Base-by-base conservation (phyloP, 306 rosid genomes). In the Sphenostylis stenocarpa region DNA sequence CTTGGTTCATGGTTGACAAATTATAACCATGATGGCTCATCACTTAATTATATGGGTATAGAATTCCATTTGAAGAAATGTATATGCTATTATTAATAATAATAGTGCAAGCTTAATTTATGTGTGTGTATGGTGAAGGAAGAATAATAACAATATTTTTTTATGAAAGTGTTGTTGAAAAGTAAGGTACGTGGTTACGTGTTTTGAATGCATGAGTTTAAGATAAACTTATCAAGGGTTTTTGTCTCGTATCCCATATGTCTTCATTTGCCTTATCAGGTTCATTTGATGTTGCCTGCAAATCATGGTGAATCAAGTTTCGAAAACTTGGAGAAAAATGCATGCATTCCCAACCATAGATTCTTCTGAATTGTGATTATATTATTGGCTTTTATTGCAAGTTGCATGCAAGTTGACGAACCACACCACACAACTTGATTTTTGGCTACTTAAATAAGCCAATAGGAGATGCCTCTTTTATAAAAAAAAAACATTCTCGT, bases 391-490 rank as follows among this genome's bases (percentile, higher is more conserved):
- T 43, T 61, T 74, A 6, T 12, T 43, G 58, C 58, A 74, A 74
- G 45, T 58, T 73, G 78, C 26, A 10, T 10, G 41, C 70, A 58
- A 73, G 44, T 73, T 73, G 69, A 38, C 19, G 20, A 57, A 73
- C 77, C 52, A 20, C 23, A 15, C 36, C 29, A 14, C 77, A 53
- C 77, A 53, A 55, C 67, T 53, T 34, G 36, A 53, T 52, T 41
- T 57, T 73, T 41, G 16, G 68, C 10, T 41, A 70, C 66, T 28
- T 15, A 33, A 28, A 19, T 70, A 12, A 20, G 3, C 48, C 20
- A 52, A 71, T 52, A 36, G 39, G 39, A 53, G 34, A 15, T 36
- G 13, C 3, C 16, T 6, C 45, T 7, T 52, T 33, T 20, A 9
- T 38, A 21, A 19, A 19, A 21, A 19, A 19, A 70, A 21, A 72